Evolutionary conservation across 202 grass and related monocot genomes (phyloP).

Genomic region (Panicum hallii): DNA sequence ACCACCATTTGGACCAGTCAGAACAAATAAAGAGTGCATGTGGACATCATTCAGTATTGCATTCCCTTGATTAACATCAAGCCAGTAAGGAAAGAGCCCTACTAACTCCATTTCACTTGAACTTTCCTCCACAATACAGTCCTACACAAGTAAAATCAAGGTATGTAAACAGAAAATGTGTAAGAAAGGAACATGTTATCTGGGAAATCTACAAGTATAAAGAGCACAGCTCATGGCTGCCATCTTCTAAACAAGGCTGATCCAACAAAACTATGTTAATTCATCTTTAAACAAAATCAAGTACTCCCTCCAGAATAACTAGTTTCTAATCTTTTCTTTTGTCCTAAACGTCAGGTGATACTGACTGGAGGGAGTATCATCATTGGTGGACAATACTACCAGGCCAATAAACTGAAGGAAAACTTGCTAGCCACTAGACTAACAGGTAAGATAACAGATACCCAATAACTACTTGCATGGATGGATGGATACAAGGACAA

Average conservation of each 20-base stretch:
- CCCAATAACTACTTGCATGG: neutral
- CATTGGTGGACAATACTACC: slow-evolving; percentile 8
- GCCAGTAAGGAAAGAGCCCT: slow-evolving; percentile 86
- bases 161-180: slow-evolving; percentile 20
- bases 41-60: slow-evolving; percentile 85
- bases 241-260: too few relatives aligned
- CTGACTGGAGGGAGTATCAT: too few relatives aligned
- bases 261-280: slow-evolving; percentile 24
- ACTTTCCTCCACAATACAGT: slow-evolving; percentile 37
- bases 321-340: too few relatives aligned
- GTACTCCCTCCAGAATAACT: too few relatives aligned
- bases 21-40: slow-evolving; percentile 83
- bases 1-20: slow-evolving; percentile 96
- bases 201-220: slow-evolving; percentile 15
- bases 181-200: slow-evolving; percentile 19
- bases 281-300: slow-evolving; percentile 17
- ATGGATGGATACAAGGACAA: neutral
- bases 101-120: slow-evolving; percentile 74
- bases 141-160: slow-evolving; percentile 49
- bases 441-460: neutral
- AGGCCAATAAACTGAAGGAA: slow-evolving; percentile 12
- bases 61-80: slow-evolving; percentile 82
- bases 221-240: slow-evolving; percentile 1
- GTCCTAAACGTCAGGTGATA: too few relatives aligned
- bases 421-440: neutral